Evolutionary conservation across 495 filamentous ascomycete genomes (phyloP).

Genomic region (Bacidia rubella): DNA sequence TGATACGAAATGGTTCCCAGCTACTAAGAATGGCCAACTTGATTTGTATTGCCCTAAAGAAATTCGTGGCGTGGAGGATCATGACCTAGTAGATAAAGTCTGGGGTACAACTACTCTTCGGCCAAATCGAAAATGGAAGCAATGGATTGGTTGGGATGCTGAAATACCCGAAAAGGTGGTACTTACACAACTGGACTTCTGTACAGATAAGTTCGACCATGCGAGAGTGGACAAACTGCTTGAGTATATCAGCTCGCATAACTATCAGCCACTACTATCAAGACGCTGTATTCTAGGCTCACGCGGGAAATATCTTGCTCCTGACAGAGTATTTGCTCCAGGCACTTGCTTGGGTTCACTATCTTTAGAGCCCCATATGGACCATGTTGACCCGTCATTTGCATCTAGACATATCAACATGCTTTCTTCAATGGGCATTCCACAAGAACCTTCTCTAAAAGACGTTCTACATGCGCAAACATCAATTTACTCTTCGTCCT

Average conservation of each 20-base stretch:
- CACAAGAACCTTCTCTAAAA: constrained; percentile 8
- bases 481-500: constrained; percentile 4
- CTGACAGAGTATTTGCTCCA: constrained; percentile 2
- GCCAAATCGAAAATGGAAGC: constrained; percentile 19
- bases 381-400: constrained; percentile 16
- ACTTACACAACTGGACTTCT: constrained; percentile 17
- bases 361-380: constrained; percentile 15
- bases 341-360: not conserved
- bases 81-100: constrained; percentile 17
- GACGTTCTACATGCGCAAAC: constrained; percentile 18
- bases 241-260: constrained; percentile 11
- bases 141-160: constrained; percentile 21
- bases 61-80: constrained; percentile 17
- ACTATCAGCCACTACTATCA: not conserved
- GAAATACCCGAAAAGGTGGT: constrained; percentile 15
- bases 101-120: constrained; percentile 15
- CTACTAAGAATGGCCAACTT: constrained; percentile 5
- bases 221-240: constrained; percentile 18
- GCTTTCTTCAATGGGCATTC: constrained; percentile 15
- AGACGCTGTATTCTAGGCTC: constrained; percentile 8
- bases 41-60: constrained; percentile 12
- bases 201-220: constrained; percentile 13
- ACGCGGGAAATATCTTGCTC: constrained; percentile 1
- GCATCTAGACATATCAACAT: constrained; percentile 16
- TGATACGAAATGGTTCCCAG: constrained; percentile 22